These are phyloP conservation scores for Phlebiopsis flavidoalba DNA, from an alignment of 768 basidiomycete species.

Conservation along the genomic window DNA sequence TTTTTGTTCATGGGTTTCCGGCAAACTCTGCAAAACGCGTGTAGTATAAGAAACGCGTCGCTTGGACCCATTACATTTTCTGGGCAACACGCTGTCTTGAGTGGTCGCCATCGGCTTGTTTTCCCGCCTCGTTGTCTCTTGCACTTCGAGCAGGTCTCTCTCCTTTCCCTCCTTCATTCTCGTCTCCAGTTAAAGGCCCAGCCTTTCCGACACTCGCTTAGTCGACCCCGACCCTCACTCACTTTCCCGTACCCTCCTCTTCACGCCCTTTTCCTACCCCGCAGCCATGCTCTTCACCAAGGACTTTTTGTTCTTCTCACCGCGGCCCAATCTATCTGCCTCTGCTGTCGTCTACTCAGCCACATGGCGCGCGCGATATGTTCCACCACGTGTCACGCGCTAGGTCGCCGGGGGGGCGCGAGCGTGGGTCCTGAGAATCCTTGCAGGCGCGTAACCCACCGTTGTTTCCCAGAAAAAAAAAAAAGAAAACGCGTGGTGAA, in stretches of 20 bases:
- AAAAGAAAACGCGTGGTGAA: conserved; percentile 10
- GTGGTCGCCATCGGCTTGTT: conserved; percentile 5
- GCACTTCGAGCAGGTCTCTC: conserved; percentile 11
- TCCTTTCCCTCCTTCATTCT: conserved; percentile 4
- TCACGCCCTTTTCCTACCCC: not conserved
- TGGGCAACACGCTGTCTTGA: conserved; percentile 10
- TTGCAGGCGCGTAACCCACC: not conserved
- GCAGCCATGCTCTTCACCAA: conserved; percentile 37
- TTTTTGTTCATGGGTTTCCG: not conserved
- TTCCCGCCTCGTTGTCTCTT: conserved; percentile 11
- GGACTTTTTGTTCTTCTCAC: conserved; percentile 39
- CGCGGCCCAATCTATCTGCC: conserved; percentile 37
- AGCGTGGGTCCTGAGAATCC: conserved; percentile 28
- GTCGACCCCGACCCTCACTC: conserved; percentile 4
- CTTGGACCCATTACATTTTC: not conserved
- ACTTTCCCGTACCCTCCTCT: conserved; percentile 4
- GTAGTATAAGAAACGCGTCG: conserved; percentile 1
- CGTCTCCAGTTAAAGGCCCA: conserved; percentile 12
- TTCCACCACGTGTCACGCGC: conserved; percentile 40
- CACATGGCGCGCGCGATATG: conserved; percentile 32
- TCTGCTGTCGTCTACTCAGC: conserved; percentile 31
- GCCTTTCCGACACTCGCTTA: conserved; percentile 8
- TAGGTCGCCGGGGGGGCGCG: conserved; percentile 43
- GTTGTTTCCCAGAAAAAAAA: conserved; percentile 12
- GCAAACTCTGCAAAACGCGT: not conserved